Evolutionary conservation across 805 yeast species (phyloP).

Genomic region (Nakazawaea ernobii): DNA sequence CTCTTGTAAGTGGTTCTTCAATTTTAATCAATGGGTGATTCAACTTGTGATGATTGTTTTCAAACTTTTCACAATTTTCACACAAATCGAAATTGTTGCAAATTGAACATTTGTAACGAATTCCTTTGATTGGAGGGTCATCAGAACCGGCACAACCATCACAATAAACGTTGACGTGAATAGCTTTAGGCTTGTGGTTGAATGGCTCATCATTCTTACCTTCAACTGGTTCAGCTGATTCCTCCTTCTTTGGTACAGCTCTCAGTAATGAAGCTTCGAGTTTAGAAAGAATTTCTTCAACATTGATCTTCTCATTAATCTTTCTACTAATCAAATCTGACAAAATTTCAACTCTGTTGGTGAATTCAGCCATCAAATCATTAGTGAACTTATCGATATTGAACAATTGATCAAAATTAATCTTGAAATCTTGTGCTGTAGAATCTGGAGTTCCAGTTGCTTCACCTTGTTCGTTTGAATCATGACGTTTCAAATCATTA

Average conservation of each 20-base stretch:
- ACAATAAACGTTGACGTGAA: constrained; percentile 21
- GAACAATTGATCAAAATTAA: constrained; percentile 3
- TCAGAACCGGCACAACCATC: constrained; percentile 23
- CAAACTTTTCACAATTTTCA: constrained; percentile 29
- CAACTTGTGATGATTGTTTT: constrained; percentile 16
- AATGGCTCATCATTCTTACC: background rate
- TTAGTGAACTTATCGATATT: constrained; percentile 2
- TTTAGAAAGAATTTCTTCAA: background rate
- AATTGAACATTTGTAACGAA: constrained; percentile 44
- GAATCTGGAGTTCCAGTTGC: background rate
- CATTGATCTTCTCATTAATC: constrained; percentile 4
- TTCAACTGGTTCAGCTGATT: background rate
- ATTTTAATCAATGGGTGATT: constrained; percentile 24
- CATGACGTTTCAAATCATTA: constrained; percentile 2
- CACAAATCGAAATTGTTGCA: constrained; percentile 53
- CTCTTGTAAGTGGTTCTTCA: constrained; percentile 7
- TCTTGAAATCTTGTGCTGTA: background rate
- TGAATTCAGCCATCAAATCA: constrained; percentile 1
- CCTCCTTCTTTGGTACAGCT: background rate
- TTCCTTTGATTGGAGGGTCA: constrained; percentile 33
- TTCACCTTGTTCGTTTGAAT: background rate
- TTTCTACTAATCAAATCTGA: constrained; percentile 1
- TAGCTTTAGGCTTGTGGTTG: background rate
- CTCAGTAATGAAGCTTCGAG: background rate
- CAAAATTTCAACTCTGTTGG: constrained; percentile 5